phyloP scores from a whole-genome alignment of 768 basidiomycete species.

The Phanerochaete sordida region DNA sequence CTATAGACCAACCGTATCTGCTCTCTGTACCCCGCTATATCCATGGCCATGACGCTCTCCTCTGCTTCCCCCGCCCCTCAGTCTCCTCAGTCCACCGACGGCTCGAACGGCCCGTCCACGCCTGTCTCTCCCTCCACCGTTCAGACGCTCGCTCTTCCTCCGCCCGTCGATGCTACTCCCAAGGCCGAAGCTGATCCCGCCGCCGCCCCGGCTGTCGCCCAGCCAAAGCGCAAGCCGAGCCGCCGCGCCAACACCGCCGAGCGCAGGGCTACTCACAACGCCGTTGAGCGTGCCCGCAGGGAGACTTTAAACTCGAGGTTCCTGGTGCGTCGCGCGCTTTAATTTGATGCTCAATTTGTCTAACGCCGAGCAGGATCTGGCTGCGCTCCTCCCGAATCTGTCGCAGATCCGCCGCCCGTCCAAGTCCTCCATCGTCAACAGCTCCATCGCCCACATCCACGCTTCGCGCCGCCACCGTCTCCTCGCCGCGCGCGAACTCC shows the following conservation, averaged over 20 bases:
- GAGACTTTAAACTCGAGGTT: conserved; percentile 94
- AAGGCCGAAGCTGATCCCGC: conserved; percentile 16
- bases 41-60: conserved; percentile 34
- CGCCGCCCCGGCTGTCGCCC: conserved; percentile 25
- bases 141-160: conserved; percentile 33
- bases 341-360: neutral
- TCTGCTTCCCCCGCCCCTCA: conserved; percentile 35
- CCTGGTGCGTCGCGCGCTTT: conserved; percentile 47
- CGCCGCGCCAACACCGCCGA: conserved; percentile 95
- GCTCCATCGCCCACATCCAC: conserved; percentile 86
- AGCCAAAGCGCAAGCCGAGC: conserved; percentile 75
- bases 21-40: conserved; percentile 11
- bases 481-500: conserved; percentile 79
- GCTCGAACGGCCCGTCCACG: conserved; percentile 44
- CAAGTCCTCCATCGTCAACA: conserved; percentile 96
- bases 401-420: conserved; percentile 90
- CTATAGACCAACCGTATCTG: conserved; percentile 9
- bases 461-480: conserved; percentile 78
- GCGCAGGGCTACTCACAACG: conserved; percentile 94
- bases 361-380: conserved; percentile 65
- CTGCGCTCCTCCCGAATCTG: conserved; percentile 86
- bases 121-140: conserved; percentile 41
- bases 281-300: conserved; percentile 89
- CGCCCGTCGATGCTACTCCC: conserved; percentile 22
- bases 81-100: conserved; percentile 40